Base-by-base conservation (phyloP, 495 filamentous ascomycete species). In the Jackrogersella minutella region DNA sequence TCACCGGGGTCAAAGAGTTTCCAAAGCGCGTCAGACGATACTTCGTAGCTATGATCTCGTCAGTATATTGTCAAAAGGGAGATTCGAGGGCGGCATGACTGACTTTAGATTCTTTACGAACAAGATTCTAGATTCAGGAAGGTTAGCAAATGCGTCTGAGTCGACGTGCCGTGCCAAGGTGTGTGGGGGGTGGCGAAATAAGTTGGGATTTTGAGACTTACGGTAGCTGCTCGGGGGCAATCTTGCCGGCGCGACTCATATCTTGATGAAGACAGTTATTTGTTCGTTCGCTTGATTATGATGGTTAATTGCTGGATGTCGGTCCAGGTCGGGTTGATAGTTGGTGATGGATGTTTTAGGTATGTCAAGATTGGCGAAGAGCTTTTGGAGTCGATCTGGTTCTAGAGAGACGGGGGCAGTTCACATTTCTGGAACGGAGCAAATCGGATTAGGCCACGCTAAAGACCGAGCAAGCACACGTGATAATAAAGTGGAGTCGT, bases 141-240 rank as follows among this genome's bases (percentile, higher is more conserved):
- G 19, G 69, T 74, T 63, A 73, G 66, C 55, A 62, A 22, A 16
- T 24, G 49, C 11, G 37, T 61, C 41, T 22, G 31, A 52, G 11
- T 33, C 24, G 34, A 49, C 17, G 37, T 19, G 30, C 31, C 11
- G 59, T 30, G 36, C 8, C 30, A 7, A 28, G 41, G 33, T 8
- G 51, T 30, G 30, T 13, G 34, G 6, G 13, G 46, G 21, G 39
- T 24, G 46, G 47, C 22, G 47, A 64, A 50, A 40, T 14, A 34
- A 61, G 52, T 52, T 39, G 34, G 34, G 33, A 26, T 26, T 51
- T 28, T 33, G 28, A 39, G 37, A 85, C 88, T 73, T 83, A 92
- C 89, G 90, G 87, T 81, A 93, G 92, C 81, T 93, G 91, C 89
- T 96, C 91, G 76, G 92, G 91, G 80, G 92, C 91, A 82, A 94